Base-by-base conservation (phyloP, 169 alveolate species). In the Plasmodium relictum region DNA sequence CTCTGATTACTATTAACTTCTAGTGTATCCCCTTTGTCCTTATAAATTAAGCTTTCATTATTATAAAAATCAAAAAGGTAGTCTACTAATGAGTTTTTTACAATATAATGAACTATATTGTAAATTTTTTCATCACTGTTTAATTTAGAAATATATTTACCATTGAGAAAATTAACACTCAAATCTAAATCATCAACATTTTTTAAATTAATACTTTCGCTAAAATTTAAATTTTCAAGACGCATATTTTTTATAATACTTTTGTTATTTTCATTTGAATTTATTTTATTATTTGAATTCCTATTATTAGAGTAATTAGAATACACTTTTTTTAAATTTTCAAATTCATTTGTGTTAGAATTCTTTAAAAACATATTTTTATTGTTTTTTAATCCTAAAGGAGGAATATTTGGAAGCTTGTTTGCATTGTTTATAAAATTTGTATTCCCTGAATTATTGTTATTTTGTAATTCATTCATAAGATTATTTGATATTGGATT, bases 151-250 rank as follows among this genome's bases (percentile, higher is more conserved):
- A 52, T 62, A 42, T 83, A 83, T 16, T 83, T 83, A 20, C 85
- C 91, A 66, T 69, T 58, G 1, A 68, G 56, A 83, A 83, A 83
- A 39, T 69, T 54, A 14, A 26, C 9, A 31, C 91, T 83, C 41
- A 83, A 24, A 54, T 83, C 85, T 5, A 83, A 45, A 8, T 83
- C 91, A 83, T 83, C 91, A 0, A 83, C 50, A 44, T 68, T 69
- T 54, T 66, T 83, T 31, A 83, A 68, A 54, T 83, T 26, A 5
- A 83, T 16, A 31, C 18, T 56, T 41, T 83, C 91, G 44, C 18
- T 83, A 83, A 83, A 83, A 9, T 39, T 83, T 10, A 83, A 9
- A 20, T 68, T 72, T 45, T 83, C 91, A 31, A 83, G 31, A 31
- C 62, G 41, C 1, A 68, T 14, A 41, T 83, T 83, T 68, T 83